Conservation (phyloP, 73 alveolate genomes). For the Stentor roeselii region DNA sequence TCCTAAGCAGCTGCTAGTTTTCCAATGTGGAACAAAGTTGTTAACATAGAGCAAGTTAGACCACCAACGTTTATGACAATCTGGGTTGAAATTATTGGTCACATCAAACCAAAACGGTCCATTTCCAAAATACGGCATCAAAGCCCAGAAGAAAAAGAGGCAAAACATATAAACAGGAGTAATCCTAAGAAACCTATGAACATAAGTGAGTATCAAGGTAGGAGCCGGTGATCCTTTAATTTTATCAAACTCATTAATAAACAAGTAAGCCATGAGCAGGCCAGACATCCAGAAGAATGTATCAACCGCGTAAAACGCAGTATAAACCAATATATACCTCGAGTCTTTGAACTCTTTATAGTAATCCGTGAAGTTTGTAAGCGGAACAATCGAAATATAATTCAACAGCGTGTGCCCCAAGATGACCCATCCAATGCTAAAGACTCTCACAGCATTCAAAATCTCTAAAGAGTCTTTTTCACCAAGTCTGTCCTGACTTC, state of each 20-base stretch:
- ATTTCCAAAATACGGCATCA: constrained; percentile 17
- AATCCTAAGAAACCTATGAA: constrained; percentile 36
- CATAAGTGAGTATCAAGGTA: constrained; percentile 5
- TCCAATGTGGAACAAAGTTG: constrained; percentile 29
- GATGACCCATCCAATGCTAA: constrained; percentile 43
- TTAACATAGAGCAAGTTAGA: constrained; percentile 31
- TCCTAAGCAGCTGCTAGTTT: constrained; percentile 33
- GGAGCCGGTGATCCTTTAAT: not conserved
- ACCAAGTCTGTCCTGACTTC: constrained; percentile 25
- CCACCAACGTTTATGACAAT: constrained; percentile 41
- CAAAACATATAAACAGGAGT: constrained; percentile 17
- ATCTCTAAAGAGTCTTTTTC: constrained; percentile 23
- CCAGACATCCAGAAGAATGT: constrained; percentile 17
- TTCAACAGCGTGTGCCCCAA: constrained; percentile 33
- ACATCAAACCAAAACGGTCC: constrained; percentile 35
- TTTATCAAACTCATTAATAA: not conserved
- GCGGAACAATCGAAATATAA: not conserved
- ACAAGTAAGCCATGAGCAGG: not conserved
- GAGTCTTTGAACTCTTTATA: not conserved
- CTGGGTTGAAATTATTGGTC: not conserved
- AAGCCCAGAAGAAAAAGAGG: not conserved
- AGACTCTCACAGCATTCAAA: constrained; percentile 39
- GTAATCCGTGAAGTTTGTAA: not conserved
- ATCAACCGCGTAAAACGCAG: constrained; percentile 12
- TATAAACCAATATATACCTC: not conserved